phyloP scores from a whole-genome alignment of 176 grass and related monocot species.

The Ensete glaucum region DNA sequence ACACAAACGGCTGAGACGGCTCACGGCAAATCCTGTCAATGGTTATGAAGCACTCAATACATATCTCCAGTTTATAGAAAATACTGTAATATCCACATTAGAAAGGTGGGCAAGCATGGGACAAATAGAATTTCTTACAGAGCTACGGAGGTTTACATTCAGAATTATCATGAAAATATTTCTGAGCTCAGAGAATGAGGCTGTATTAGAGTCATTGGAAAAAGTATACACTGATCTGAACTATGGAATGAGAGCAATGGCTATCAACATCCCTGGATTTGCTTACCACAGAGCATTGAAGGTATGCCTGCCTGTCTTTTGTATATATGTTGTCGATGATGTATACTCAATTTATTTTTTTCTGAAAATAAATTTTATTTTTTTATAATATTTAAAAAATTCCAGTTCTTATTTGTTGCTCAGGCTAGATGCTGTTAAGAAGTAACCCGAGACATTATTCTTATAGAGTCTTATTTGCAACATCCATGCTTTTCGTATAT shows the following conservation, averaged over 20 bases:
- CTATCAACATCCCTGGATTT: slow-evolving; percentile 81
- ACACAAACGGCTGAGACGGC: slow-evolving; percentile 55
- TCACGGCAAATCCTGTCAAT: slow-evolving; percentile 66
- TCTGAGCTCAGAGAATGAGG: slow-evolving; percentile 8
- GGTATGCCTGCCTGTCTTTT: slow-evolving; percentile 5
- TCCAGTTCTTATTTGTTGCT: no score
- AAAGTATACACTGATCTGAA: slow-evolving; percentile 78
- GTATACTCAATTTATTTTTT: background rate
- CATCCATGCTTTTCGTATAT: no score
- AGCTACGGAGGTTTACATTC: slow-evolving; percentile 20
- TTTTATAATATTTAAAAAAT: no score
- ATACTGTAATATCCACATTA: slow-evolving; percentile 37
- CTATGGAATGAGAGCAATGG: slow-evolving; percentile 83
- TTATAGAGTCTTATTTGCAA: no score
- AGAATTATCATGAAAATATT: slow-evolving; percentile 24
- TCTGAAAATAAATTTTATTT: background rate
- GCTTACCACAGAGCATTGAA: slow-evolving; percentile 58
- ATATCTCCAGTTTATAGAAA: slow-evolving; percentile 70
- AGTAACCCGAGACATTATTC: no score
- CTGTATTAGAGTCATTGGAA: slow-evolving; percentile 36
- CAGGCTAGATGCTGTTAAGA: no score
- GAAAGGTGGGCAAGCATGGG: slow-evolving; percentile 36
- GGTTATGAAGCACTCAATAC: slow-evolving; percentile 72
- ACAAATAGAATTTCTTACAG: slow-evolving; percentile 50
- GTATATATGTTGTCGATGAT: background rate